Evolutionary conservation across 2,329 filamentous ascomycete genomes (phyloP).

Genomic region (Aspergillus phoenicis): DNA sequence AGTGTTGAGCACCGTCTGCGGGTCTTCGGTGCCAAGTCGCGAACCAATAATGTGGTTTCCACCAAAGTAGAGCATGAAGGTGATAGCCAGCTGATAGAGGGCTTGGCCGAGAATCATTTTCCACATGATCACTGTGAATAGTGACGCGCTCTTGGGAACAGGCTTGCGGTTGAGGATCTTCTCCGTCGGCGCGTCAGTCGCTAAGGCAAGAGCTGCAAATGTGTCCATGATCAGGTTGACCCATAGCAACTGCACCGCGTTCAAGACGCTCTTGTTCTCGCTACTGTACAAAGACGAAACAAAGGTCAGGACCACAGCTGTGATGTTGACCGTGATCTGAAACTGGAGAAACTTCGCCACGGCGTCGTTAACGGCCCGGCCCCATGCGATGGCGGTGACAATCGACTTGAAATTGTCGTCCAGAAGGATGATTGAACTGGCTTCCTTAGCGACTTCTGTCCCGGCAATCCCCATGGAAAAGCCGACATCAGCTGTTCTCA

Average conservation of each 20-base stretch:
- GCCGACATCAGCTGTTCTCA: conserved; percentile 67
- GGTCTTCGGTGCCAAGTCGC: conserved; percentile 49
- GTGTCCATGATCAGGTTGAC: conserved; percentile 98
- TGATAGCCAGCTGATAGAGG: conserved; percentile 78
- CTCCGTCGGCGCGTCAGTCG: conserved; percentile 84
- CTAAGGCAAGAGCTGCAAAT: conserved; percentile 83
- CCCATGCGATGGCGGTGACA: conserved; percentile 68
- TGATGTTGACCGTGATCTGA: conserved; percentile 81
- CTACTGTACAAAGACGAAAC: conserved; percentile 76
- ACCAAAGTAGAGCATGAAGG: conserved; percentile 82
- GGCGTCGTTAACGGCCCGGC: conserved; percentile 68
- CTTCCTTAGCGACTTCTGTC: conserved; percentile 69
- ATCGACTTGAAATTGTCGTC: conserved; percentile 69
- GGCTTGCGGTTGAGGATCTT: conserved; percentile 80
- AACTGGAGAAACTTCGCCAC: conserved; percentile 69
- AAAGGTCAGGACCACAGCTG: conserved; percentile 83
- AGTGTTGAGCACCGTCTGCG: conserved; percentile 64
- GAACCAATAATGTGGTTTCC: conserved; percentile 64
- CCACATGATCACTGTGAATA: conserved; percentile 94
- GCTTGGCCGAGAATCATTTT: conserved; percentile 98
- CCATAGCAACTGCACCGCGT: conserved; percentile 89
- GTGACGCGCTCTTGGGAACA: conserved; percentile 69
- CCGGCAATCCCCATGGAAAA: conserved; percentile 70
- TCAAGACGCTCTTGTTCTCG: conserved; percentile 74
- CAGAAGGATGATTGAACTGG: conserved; percentile 68